Base-by-base conservation (phyloP, 148 eudicot genomes). In the Rhododendron ferrugineum region DNA sequence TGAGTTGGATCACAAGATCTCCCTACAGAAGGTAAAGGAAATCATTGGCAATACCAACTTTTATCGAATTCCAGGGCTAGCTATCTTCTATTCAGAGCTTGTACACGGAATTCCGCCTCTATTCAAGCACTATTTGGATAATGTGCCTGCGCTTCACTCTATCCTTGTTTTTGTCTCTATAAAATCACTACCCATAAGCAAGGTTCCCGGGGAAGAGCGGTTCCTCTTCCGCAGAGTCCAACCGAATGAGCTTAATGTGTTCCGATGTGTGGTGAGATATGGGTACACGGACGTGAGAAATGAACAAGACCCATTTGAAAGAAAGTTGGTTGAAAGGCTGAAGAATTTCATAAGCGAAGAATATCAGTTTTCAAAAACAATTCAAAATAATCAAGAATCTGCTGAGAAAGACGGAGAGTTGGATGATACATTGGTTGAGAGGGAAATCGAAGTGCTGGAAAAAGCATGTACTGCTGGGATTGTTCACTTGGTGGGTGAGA, bases 51-150 rank as follows among this genome's bases (percentile, higher is more conserved):
- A 82, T 7, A 7, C 80, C 0, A 87, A 86, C 79, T 30, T 90
- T 2, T 80, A 83, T 80, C 88, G 89, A 20, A 73, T 92, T 20
- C 91, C 89, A 0, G 92, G 91, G 0, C 60, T 92, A 42, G 91
- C 90, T 1, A 81, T 91, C 32, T 90, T 91, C 54, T 89, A 91
- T 88, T 89, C 92, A 3, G 91, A 90, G 49, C 90, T 90, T 1
- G 91, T 90, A 4, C 91, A 90, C 22, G 92, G 93, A 0, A 89
- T 92, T 14, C 90, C 93, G 5, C 93, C 93, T 7, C 88, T 92
- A 36, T 92, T 92, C 50, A 85, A 88, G 66, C 86, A 88, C 54
- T 92, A 92, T 16, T 76, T 89, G 11, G 88, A 52, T 11, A 92
- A 90, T 15, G 81, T 92, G 22, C 88, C 86, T 1, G 89, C 92